Percentiles rank a stretch among this genome's conserved stretches.
Evolutionary conservation across 176 grass and related monocot species (phyloP).

Genomic region (Triticum turgidum): DNA sequence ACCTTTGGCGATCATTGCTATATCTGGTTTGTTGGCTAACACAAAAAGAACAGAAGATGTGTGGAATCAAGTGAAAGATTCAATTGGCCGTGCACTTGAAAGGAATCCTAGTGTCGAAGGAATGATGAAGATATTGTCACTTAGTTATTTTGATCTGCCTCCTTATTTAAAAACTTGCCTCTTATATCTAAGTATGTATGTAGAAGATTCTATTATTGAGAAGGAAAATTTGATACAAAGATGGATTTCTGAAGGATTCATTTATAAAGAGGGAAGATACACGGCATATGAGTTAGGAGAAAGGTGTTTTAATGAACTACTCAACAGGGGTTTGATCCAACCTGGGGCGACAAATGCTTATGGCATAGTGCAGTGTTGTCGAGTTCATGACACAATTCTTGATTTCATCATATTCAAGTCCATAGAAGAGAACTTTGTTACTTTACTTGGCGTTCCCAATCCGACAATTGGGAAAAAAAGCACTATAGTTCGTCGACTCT

Average conservation of each 20-base stretch:
- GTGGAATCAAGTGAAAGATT: background rate
- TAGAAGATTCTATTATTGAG: too few species aligned
- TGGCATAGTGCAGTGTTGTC: background rate
- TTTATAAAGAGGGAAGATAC: too few species aligned
- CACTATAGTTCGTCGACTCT: too few species aligned
- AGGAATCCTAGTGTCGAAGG: background rate
- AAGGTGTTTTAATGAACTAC: too few species aligned
- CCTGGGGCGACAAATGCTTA: background rate
- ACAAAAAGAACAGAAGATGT: background rate
- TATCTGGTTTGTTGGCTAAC: background rate
- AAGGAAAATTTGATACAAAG: too few species aligned
- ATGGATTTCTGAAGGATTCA: too few species aligned
- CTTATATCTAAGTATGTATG: background rate
- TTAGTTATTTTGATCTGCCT: background rate
- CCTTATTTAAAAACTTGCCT: background rate
- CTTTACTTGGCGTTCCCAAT: background rate
- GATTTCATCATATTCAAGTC: background rate
- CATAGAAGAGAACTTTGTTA: slow-evolving; percentile 19
- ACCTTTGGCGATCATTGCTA: background rate
- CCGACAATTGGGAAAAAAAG: too few species aligned
- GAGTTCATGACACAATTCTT: background rate
- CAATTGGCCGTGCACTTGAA: background rate
- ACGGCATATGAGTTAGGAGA: too few species aligned
- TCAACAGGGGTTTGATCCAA: too few species aligned
- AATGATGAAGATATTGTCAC: background rate